Base-by-base conservation (phyloP, 2,329 filamentous ascomycete species). In the Fusarium sp. region DNA sequence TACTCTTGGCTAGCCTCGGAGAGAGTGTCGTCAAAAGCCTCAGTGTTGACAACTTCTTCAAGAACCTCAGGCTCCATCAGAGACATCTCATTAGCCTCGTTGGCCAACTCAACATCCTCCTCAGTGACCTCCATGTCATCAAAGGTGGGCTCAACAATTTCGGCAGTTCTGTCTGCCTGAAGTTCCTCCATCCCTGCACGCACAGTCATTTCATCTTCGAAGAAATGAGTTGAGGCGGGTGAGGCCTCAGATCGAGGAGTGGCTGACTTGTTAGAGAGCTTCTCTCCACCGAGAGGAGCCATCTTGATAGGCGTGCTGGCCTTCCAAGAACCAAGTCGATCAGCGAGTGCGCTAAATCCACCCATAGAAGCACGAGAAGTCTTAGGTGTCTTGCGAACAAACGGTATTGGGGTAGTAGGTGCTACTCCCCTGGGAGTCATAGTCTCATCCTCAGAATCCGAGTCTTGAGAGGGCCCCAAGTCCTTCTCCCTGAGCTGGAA, bases 1-100 rank as follows among this genome's bases (percentile, higher is more conserved):
- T 92, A 92, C 72, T 91, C 89, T 72, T 92, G 88, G 75, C 89
- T 92, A 3, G 88, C 87, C 68, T 91, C 89, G 0, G 90, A 92
- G 7, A 87, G 79, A 0, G 85, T 82, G 47, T 88, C 86, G 22
- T 89, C 86, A 55, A 85, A 81, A n/a, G 74, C 77, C 59, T 76
- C 72, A 14, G 69, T 79, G 32, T 70, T 74, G 48, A 80, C 78
- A n/a, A 80, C 73, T 15, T 84, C 81, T 3, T 86, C 81, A 6
- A 83, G 68, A 26, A 83, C 78, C 30, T 83, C 81, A 10, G 84
- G 81, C 57, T 88, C 87, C 79, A 89, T 80, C 17, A 89, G 78
- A 5, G 89, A 90, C 86, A 91, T 88, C 73, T 89, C 88, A 62
- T 91, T 84, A 8, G 89, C 89, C 77, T 91, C 89, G 6, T 86